These are phyloP conservation scores for Phanerochaete sordida DNA, from an alignment of 768 basidiomycete genomes.

Conservation along the genomic window DNA sequence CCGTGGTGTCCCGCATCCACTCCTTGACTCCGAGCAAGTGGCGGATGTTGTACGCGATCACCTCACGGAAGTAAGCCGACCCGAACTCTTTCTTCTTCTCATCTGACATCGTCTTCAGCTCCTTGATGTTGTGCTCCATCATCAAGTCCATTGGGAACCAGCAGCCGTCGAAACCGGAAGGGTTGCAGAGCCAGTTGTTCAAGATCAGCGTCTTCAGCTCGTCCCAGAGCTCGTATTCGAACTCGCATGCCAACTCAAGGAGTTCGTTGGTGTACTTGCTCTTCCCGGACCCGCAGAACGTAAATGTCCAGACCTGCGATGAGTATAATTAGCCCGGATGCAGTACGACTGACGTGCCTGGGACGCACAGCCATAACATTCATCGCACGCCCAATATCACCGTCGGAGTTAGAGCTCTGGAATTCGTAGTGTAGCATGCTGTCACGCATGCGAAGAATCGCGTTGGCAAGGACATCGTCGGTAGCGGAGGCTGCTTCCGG, in stretches of 20 bases:
- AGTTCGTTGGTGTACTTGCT: slow-evolving; percentile 10
- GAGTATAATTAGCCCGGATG: neutral
- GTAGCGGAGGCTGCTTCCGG: neutral
- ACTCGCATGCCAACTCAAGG: slow-evolving; percentile 9
- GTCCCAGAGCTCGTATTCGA: slow-evolving; percentile 3
- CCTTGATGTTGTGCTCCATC: slow-evolving; percentile 5
- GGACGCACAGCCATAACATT: slow-evolving; percentile 1
- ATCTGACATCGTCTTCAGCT: neutral
- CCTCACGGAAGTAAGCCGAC: neutral
- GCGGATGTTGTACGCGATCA: slow-evolving; percentile 6
- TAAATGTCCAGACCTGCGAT: slow-evolving; percentile 7
- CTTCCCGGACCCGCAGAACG: slow-evolving; percentile 5
- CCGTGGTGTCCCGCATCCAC: neutral
- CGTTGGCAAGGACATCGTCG: slow-evolving; percentile 1
- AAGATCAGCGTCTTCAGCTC: neutral
- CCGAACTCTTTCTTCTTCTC: neutral
- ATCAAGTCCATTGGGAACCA: slow-evolving; percentile 7
- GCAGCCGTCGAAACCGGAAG: neutral
- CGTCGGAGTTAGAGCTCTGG: neutral
- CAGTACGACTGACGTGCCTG: neutral
- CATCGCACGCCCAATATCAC: slow-evolving; percentile 6
- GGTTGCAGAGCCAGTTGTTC: slow-evolving; percentile 9
- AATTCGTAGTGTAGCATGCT: slow-evolving; percentile 6
- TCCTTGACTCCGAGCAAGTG: slow-evolving; percentile 4
- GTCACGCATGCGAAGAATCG: slow-evolving; percentile 3